Evolutionary conservation across 2,329 filamentous ascomycete genomes (phyloP).

Genomic region (Verticillium isaacii): DNA sequence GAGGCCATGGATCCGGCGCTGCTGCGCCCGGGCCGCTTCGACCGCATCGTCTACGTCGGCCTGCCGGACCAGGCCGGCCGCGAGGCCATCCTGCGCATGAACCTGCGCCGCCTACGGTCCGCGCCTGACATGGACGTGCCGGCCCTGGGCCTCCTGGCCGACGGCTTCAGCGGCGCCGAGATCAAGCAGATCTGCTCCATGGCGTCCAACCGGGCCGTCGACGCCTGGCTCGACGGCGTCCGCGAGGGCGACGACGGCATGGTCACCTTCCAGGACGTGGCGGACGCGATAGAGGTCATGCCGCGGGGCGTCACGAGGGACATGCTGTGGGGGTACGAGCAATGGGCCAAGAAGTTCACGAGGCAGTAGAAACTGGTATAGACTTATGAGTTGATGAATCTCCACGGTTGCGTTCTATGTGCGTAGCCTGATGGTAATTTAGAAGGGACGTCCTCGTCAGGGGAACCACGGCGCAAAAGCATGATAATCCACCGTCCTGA

Average conservation of each 20-base stretch:
- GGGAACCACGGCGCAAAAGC: too few species aligned
- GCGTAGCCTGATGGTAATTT: too few species aligned
- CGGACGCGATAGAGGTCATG: slow-evolving; percentile 37
- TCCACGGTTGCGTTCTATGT: too few species aligned
- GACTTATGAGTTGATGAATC: not conserved
- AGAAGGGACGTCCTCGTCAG: too few species aligned
- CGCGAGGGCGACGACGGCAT: slow-evolving; percentile 8
- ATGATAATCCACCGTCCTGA: too few species aligned
- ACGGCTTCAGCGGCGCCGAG: slow-evolving; percentile 84
- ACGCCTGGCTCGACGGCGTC: slow-evolving; percentile 23
- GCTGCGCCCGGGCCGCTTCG: slow-evolving; percentile 79
- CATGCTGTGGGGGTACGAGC: slow-evolving; percentile 55
- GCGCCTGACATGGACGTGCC: slow-evolving; percentile 59
- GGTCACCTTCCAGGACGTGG: slow-evolving; percentile 37
- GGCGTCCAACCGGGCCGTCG: slow-evolving; percentile 35
- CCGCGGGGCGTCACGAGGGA: slow-evolving; percentile 54
- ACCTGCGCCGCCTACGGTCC: slow-evolving; percentile 57
- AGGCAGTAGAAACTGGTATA: slow-evolving; percentile 3
- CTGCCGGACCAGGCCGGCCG: slow-evolving; percentile 71
- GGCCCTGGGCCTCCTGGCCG: slow-evolving; percentile 57
- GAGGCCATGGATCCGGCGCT: slow-evolving; percentile 82
- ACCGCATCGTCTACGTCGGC: slow-evolving; percentile 79
- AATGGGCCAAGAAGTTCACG: slow-evolving; percentile 42
- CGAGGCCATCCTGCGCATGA: slow-evolving; percentile 69
- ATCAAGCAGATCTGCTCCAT: slow-evolving; percentile 52